phyloP scores from a whole-genome alignment of 352 stramenopile genomes.

The Phytophthora cryptogea region DNA sequence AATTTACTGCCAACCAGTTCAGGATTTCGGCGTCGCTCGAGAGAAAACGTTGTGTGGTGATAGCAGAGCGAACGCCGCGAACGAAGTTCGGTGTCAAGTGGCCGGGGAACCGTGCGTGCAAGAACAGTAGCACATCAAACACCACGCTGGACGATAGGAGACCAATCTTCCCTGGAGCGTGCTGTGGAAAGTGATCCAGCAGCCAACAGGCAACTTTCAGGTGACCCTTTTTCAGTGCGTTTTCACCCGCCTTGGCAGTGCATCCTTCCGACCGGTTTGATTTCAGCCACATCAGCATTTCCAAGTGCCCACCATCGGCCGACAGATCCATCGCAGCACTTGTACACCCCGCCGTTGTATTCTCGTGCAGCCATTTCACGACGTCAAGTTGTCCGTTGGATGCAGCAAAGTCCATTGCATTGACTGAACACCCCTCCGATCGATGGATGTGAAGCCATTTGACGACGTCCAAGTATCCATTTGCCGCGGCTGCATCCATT shows the following conservation, averaged over 20 bases:
- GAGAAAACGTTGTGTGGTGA: background rate
- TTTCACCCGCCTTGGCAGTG: slow-evolving; percentile 1
- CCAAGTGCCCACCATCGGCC: background rate
- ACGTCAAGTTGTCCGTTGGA: slow-evolving; percentile 1
- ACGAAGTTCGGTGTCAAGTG: background rate
- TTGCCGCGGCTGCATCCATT: slow-evolving; percentile 5
- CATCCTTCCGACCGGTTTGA: slow-evolving; percentile 3
- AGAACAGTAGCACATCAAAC: slow-evolving; percentile 12
- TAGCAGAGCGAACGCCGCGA: background rate
- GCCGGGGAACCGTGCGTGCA: background rate
- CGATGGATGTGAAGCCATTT: slow-evolving; percentile 1
- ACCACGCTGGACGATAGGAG: background rate
- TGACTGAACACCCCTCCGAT: slow-evolving; percentile 1
- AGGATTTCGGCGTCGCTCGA: background rate
- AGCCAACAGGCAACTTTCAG: slow-evolving; percentile 4
- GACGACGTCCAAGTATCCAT: slow-evolving; percentile 3
- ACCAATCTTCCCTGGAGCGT: background rate
- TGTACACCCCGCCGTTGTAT: slow-evolving; percentile 1
- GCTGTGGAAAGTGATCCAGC: background rate
- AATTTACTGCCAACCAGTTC: background rate
- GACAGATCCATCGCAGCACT: slow-evolving; percentile 3
- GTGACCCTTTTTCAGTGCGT: slow-evolving; percentile 1
- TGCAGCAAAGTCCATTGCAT: slow-evolving; percentile 7
- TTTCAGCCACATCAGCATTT: slow-evolving; percentile 3
- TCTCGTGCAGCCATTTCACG: slow-evolving; percentile 7